These are phyloP conservation scores for Cutaneotrichosporon sp. DNA, from an alignment of 1,284 basidiomycete genomes.

Conservation along the genomic window DNA sequence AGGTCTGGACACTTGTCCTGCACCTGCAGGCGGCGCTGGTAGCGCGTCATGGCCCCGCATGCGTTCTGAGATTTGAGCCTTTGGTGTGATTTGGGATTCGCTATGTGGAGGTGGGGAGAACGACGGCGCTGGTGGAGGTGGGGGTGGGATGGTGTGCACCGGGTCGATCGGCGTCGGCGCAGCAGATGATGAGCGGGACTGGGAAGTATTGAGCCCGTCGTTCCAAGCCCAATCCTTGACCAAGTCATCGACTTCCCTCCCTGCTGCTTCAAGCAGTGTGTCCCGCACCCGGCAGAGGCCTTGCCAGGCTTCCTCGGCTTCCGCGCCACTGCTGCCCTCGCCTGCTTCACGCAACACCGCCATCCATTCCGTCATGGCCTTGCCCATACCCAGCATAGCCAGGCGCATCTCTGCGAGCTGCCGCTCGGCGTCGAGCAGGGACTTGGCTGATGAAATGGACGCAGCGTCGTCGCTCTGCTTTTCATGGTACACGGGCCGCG, in stretches of 20 bases:
- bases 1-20: conserved; percentile 1
- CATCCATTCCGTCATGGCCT: conserved; percentile 43
- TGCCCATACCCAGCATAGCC: conserved; percentile 46
- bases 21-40: neutral
- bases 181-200: neutral
- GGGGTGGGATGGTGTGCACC: neutral
- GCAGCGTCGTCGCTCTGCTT: conserved; percentile 5
- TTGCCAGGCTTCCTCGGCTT: conserved; percentile 14
- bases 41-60: neutral
- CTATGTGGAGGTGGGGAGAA: neutral
- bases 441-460: conserved; percentile 27
- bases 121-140: neutral
- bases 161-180: conserved; percentile 1
- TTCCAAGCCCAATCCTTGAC: conserved; percentile 46
- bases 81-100: conserved; percentile 3
- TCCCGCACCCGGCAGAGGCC: conserved; percentile 36
- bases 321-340: neutral
- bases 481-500: conserved; percentile 15
- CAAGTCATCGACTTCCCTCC: conserved; percentile 37
- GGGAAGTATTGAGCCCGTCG: conserved; percentile 36
- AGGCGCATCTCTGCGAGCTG: conserved; percentile 43
- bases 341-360: conserved; percentile 15
- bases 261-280: conserved; percentile 36
- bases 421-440: conserved; percentile 38
- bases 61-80: neutral